Evolutionary conservation across 148 eudicot genomes (phyloP).

Genomic region (Fagopyrum homotropicum): DNA sequence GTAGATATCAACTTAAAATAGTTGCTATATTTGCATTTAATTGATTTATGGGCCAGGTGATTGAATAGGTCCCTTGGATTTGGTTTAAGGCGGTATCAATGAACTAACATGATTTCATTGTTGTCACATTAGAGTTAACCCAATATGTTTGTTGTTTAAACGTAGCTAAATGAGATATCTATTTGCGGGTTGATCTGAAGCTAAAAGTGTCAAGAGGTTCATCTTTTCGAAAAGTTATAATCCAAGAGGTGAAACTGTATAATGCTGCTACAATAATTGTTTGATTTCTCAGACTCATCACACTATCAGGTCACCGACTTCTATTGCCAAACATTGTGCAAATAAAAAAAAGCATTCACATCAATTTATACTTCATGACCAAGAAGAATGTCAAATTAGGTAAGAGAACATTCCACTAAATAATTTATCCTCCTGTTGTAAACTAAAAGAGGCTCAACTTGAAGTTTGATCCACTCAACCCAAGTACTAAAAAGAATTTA

Average conservation of each 20-base stretch:
- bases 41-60: background rate
- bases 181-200: conserved; percentile 57
- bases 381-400: too few relatives aligned
- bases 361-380: too few relatives aligned
- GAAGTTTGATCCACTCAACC: too few relatives aligned
- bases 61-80: background rate
- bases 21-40: background rate
- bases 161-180: background rate
- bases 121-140: background rate
- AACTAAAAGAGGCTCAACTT: too few relatives aligned
- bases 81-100: background rate
- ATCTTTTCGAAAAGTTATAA: conserved; percentile 48
- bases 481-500: too few relatives aligned
- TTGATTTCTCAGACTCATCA: conserved; percentile 40
- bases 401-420: too few relatives aligned
- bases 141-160: background rate
- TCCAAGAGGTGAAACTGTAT: conserved; percentile 40
- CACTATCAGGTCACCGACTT: conserved; percentile 43
- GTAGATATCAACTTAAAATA: background rate
- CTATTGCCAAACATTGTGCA: conserved; percentile 74
- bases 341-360: conserved; percentile 18
- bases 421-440: too few relatives aligned
- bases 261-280: conserved; percentile 42
- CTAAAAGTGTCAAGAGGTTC: conserved; percentile 64
- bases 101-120: background rate